Percentiles rank a stretch among this genome's conserved stretches.
These are phyloP conservation scores for Flagelloscypha sp. DNA, from an alignment of 768 basidiomycete species.

Conservation along the genomic window DNA sequence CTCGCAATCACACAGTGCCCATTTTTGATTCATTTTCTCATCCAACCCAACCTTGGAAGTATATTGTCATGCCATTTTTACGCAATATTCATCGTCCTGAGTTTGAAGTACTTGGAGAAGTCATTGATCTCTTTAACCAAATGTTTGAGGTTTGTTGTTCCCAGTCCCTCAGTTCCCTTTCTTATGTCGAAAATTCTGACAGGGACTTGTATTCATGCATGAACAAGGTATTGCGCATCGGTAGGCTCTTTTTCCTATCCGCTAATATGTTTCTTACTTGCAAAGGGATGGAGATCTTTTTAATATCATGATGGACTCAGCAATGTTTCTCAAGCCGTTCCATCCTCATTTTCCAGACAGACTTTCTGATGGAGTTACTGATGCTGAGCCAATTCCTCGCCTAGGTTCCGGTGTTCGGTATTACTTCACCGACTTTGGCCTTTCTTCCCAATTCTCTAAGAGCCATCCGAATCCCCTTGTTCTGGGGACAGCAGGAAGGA, in stretches of 20 bases:
- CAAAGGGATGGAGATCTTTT: neutral
- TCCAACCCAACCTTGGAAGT: too few relatives aligned
- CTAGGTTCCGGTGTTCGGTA: too few relatives aligned
- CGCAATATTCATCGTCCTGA: slow-evolving; percentile 16
- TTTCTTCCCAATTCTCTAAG: slow-evolving; percentile 22
- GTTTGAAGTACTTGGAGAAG: slow-evolving; percentile 28
- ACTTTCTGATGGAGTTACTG: too few relatives aligned
- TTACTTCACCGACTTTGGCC: slow-evolving; percentile 31
- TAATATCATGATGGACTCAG: neutral
- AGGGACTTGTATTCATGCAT: slow-evolving; percentile 15
- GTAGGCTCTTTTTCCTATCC: slow-evolving; percentile 3
- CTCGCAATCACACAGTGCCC: slow-evolving; percentile 28
- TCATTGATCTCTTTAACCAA: slow-evolving; percentile 23
- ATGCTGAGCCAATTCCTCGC: too few relatives aligned
- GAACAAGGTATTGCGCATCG: slow-evolving; percentile 12
- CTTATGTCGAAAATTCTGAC: neutral
- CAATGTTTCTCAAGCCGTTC: too few relatives aligned
- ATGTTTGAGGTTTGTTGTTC: slow-evolving; percentile 20
- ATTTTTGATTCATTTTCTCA: too few relatives aligned
- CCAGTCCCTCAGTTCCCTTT: neutral
- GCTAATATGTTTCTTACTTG: neutral
- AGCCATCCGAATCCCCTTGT: slow-evolving; percentile 17
- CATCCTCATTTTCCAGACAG: too few relatives aligned
- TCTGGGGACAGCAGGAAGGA: slow-evolving; percentile 27
- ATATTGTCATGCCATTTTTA: slow-evolving; percentile 23